Evolutionary conservation across 139 green algal species (phyloP), one percentile per base, ranked within the genome.

Genomic region (Picochlorum sp.): DNA sequence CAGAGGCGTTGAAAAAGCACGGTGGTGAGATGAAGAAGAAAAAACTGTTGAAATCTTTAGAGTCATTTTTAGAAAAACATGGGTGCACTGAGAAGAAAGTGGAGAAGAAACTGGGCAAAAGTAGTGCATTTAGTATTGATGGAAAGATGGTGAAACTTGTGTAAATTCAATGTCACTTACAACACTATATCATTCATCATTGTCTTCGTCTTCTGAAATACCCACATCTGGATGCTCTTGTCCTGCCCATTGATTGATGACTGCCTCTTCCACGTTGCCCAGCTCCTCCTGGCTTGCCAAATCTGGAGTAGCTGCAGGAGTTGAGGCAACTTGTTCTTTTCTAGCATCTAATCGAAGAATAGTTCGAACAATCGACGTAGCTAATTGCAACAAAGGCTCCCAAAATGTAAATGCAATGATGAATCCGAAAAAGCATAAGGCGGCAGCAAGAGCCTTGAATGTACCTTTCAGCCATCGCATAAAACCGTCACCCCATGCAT

Each of bases 241-340:
- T 18, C 57, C 51, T 20, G 49, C 61, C 44, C 67, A 76, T 54
- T 76, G 68, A n/a, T n/a, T 32, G 7, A 76, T 71, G 16, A 76
- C 63, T 49, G 61, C 55, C 21, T 76, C 69, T 47, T 76, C 69
- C 23, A 76, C 69, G 23, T 76, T 70, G 16, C 63, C 63, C 16
- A 76, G 45, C 4, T 47, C 45, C 3, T 76, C 69, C 30, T 56
- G 66, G 37, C 63, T 76, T 21, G 16, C 57, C 8, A 76, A 61
- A 50, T 76, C 62, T 18, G 38, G 62, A 41, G 44, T 41, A 63
- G 24, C 61, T 66, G 61, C 51, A 61, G 38, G 2, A 21, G 6
- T 7, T 52, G 15, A 24, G 9, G 69, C 61, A 32, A 66, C 52
- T 55, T 71, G 54, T 34, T 23, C 44, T 10, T 56, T 55, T 45